A percentile compares a stretch with the other conserved stretches of the same genome.
Conservation (phyloP, 192 early-diverging fungal genomes). For the Linnemannia elongata region DNA sequence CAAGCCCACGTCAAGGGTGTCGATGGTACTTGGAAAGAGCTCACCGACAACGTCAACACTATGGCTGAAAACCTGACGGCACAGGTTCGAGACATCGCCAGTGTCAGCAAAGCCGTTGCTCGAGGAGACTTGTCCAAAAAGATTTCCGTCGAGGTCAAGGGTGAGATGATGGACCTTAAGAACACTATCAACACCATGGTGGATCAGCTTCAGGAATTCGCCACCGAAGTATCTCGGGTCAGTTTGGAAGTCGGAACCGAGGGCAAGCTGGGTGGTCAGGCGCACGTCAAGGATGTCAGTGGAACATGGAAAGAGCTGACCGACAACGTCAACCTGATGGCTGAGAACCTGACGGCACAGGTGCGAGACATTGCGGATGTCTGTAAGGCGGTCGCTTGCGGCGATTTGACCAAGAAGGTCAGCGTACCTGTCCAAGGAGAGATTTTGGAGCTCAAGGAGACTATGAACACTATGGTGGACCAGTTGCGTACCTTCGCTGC, state of each 20-base stretch:
- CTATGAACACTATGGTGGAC: constrained; percentile 69
- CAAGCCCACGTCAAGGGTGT: constrained; percentile 73
- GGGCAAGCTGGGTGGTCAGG: constrained; percentile 69
- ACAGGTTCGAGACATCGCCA: constrained; percentile 76
- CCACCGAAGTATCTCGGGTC: constrained; percentile 70
- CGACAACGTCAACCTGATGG: constrained; percentile 74
- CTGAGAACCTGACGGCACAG: constrained; percentile 67
- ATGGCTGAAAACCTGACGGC: constrained; percentile 75
- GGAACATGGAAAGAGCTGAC: constrained; percentile 73
- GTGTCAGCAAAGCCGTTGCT: constrained; percentile 72
- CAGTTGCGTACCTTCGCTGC: constrained; percentile 45
- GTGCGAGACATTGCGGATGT: constrained; percentile 73
- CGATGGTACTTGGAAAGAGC: constrained; percentile 74
- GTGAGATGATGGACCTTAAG: constrained; percentile 69
- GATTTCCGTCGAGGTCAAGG: constrained; percentile 69
- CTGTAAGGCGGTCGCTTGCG: constrained; percentile 68
- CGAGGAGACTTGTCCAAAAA: constrained; percentile 69
- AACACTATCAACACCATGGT: constrained; percentile 73
- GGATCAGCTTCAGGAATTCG: constrained; percentile 68
- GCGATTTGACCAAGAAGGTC: constrained; percentile 68
- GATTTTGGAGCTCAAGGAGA: constrained; percentile 73
- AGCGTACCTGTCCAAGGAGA: constrained; percentile 70
- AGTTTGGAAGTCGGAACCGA: constrained; percentile 72
- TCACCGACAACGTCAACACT: constrained; percentile 76
- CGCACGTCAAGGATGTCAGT: constrained; percentile 67